phyloP scores from a whole-genome alignment of 176 grass and related monocot species.

The Oryza officinalis region DNA sequence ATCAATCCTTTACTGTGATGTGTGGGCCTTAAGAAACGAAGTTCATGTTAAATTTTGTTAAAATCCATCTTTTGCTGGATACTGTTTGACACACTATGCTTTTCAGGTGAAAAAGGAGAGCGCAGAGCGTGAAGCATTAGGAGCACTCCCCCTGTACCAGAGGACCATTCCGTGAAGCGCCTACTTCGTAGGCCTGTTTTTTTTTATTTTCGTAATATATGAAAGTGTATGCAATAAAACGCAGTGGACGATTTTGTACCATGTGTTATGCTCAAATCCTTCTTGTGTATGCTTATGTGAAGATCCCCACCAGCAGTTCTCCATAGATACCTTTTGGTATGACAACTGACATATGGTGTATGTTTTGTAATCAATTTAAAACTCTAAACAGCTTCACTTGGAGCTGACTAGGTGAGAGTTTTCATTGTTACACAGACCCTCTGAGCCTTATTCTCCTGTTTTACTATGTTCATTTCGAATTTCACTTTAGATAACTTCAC shows the following conservation, averaged over 20 bases:
- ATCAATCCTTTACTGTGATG: not conserved
- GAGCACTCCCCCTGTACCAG: conserved; percentile 82
- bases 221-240: conserved; percentile 39
- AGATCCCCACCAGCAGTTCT: not conserved
- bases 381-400: not conserved
- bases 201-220: not conserved
- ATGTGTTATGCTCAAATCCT: not conserved
- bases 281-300: not conserved
- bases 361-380: not conserved
- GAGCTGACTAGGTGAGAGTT: not conserved
- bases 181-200: not conserved
- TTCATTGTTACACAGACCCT: not conserved
- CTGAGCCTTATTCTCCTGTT: not conserved
- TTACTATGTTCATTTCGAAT: too few species aligned
- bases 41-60: not conserved
- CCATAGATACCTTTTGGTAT: not conserved
- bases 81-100: conserved; percentile 3
- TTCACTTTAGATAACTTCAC: too few species aligned
- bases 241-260: not conserved
- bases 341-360: not conserved
- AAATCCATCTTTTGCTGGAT: not conserved
- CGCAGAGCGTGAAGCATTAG: conserved; percentile 71
- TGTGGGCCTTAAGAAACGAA: not conserved
- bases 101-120: conserved; percentile 77
- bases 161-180: conserved; percentile 61